Evolutionary conservation across 176 grass and related monocot genomes (phyloP).

Genomic region (Alopecurus myosuroides): DNA sequence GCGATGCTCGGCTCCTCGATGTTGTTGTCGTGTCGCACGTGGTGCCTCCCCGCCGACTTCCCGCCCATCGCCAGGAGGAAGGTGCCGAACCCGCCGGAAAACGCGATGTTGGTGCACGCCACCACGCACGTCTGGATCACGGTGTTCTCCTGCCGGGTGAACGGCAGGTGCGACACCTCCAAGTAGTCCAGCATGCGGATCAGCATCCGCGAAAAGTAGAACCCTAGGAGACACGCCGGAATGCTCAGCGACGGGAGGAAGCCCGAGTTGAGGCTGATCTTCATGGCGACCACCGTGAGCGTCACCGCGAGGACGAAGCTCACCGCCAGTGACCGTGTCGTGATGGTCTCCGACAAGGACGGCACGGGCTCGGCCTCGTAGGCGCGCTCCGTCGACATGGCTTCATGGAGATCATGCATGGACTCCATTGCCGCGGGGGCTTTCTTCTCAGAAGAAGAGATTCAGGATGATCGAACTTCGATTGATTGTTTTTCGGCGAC

Average conservation of each 20-base stretch:
- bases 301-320: conserved; percentile 8
- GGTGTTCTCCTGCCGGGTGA: conserved; percentile 31
- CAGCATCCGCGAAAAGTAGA: neutral
- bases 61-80: conserved; percentile 24
- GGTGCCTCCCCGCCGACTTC: neutral
- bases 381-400: conserved; percentile 18
- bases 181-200: neutral
- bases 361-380: conserved; percentile 33
- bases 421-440: conserved; percentile 1
- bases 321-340: neutral
- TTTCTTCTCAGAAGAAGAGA: neutral
- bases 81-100: conserved; percentile 18
- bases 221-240: conserved; percentile 15
- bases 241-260: conserved; percentile 28
- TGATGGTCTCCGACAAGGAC: conserved; percentile 7
- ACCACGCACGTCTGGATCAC: conserved; percentile 30
- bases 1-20: conserved; percentile 29
- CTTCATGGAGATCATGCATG: neutral
- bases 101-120: conserved; percentile 14
- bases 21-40: neutral
- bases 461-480: neutral
- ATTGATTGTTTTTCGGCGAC: neutral
- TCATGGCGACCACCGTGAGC: conserved; percentile 30
- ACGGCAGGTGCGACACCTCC: neutral
- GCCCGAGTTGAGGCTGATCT: conserved; percentile 28